Percentiles rank a stretch among this genome's conserved stretches.
Evolutionary conservation across 805 yeast genomes (phyloP).

Genomic region (Peterozyma toletana): DNA sequence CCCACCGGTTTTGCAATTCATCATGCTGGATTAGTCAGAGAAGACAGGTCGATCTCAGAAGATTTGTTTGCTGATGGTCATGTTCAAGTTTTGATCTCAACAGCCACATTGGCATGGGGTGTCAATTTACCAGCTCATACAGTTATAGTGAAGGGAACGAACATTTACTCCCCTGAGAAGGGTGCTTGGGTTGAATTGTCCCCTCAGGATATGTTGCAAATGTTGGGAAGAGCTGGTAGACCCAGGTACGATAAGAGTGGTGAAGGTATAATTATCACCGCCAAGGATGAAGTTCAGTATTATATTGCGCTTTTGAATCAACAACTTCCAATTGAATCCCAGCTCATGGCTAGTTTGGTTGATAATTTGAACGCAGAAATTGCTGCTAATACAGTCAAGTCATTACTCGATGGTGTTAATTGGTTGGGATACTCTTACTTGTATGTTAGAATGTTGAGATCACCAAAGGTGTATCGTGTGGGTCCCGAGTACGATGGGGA

Average conservation of each 20-base stretch:
- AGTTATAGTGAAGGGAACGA: slow-evolving; percentile 89
- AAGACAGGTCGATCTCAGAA: slow-evolving; percentile 73
- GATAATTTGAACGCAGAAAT: slow-evolving; percentile 86
- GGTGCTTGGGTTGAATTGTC: slow-evolving; percentile 89
- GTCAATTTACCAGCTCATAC: slow-evolving; percentile 94
- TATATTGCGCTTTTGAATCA: slow-evolving; percentile 87
- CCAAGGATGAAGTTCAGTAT: slow-evolving; percentile 79
- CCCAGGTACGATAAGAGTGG: slow-evolving; percentile 91
- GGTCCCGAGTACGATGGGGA: slow-evolving; percentile 58
- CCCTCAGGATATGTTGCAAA: slow-evolving; percentile 91
- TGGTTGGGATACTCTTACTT: slow-evolving; percentile 83
- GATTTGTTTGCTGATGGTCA: slow-evolving; percentile 86
- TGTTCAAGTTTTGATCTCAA: slow-evolving; percentile 75
- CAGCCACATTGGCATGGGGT: slow-evolving; percentile 97
- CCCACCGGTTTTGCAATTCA: slow-evolving; percentile 80
- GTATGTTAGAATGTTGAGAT: slow-evolving; percentile 66
- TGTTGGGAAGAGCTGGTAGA: slow-evolving; percentile 98
- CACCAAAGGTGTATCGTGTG: slow-evolving; percentile 71
- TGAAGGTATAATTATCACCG: slow-evolving; percentile 88
- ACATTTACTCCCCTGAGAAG: slow-evolving; percentile 83
- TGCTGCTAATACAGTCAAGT: slow-evolving; percentile 58
- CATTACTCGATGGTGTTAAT: slow-evolving; percentile 57
- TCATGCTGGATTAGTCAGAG: slow-evolving; percentile 79
- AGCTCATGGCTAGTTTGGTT: slow-evolving; percentile 59
- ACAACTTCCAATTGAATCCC: slow-evolving; percentile 90